Percentiles rank a stretch among this genome's conserved stretches.
Conservation (phyloP, 768 basidiomycete genomes). For the Tricholoma bakamatsutake region DNA sequence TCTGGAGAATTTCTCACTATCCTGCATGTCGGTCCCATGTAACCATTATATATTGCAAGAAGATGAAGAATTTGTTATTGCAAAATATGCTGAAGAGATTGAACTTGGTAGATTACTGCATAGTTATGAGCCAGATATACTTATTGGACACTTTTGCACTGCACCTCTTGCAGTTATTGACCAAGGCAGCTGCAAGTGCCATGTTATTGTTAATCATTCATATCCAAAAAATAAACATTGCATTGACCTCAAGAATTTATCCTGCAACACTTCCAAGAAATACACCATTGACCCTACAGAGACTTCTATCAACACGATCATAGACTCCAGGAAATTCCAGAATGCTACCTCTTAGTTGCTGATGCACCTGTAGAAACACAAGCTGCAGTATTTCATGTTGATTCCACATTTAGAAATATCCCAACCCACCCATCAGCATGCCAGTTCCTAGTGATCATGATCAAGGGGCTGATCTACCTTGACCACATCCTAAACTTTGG, state of each 20-base stretch:
- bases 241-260: neutral
- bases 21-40: slow-evolving; percentile 6
- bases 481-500: slow-evolving; percentile 18
- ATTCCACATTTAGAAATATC: slow-evolving; percentile 1
- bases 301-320: slow-evolving; percentile 3
- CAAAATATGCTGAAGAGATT: slow-evolving; percentile 13
- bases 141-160: neutral
- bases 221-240: too few relatives aligned
- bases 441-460: neutral
- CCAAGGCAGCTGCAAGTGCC: too few relatives aligned
- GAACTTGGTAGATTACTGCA: slow-evolving; percentile 8
- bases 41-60: slow-evolving; percentile 11
- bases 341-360: slow-evolving; percentile 4
- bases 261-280: neutral
- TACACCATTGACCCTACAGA: neutral
- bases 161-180: too few relatives aligned
- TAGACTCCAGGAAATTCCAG: slow-evolving; percentile 2
- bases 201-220: too few relatives aligned
- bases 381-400: slow-evolving; percentile 4
- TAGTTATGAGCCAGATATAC: slow-evolving; percentile 5
- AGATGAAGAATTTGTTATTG: slow-evolving; percentile 6
- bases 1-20: slow-evolving; percentile 3
- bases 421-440: neutral
- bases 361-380: slow-evolving; percentile 2
- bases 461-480: slow-evolving; percentile 1